A percentile compares a stretch with the other conserved stretches of the same genome.
Evolutionary conservation across 805 yeast genomes (phyloP).

Genomic region (Ogataea haglerorum): DNA sequence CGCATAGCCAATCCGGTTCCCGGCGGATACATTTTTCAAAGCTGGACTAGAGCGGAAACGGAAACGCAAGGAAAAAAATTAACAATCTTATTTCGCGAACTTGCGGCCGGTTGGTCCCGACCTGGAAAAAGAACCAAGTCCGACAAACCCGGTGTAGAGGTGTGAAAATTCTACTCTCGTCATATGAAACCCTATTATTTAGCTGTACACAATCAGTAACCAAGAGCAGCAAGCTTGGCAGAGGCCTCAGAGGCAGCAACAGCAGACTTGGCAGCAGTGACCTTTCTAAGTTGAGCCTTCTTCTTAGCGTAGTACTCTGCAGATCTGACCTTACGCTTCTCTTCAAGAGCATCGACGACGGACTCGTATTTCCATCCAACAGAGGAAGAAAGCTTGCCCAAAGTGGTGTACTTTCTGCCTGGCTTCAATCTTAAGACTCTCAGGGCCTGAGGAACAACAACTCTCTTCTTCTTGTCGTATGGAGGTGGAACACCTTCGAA

Average conservation of each 20-base stretch:
- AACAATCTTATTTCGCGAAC: not conserved
- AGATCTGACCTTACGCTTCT: slow-evolving; percentile 98
- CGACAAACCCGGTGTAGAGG: slow-evolving; percentile 2
- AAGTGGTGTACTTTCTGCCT: slow-evolving; percentile 99
- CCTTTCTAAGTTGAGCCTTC: slow-evolving; percentile 93
- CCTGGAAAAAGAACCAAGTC: not conserved
- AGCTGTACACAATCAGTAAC: slow-evolving; percentile 67
- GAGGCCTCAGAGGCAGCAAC: slow-evolving; percentile 89
- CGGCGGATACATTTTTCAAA: not conserved
- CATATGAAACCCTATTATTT: slow-evolving; percentile 21
- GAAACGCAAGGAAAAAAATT: not conserved
- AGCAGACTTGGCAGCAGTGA: slow-evolving; percentile 78
- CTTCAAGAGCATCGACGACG: slow-evolving; percentile 95
- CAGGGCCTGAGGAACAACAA: slow-evolving; percentile 99
- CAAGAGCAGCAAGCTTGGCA: slow-evolving; percentile 91
- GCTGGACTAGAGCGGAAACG: not conserved
- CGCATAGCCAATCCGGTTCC: not conserved
- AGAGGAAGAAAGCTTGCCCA: slow-evolving; percentile 91
- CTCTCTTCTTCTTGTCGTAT: slow-evolving; percentile 99
- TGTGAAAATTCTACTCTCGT: slow-evolving; percentile 3
- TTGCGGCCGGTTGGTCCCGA: not conserved
- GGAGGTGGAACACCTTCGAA: slow-evolving; percentile 99
- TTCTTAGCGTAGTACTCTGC: slow-evolving; percentile 99
- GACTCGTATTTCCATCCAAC: slow-evolving; percentile 99
- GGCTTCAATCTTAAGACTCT: slow-evolving; percentile 98